Percentiles rank a stretch among this genome's conserved stretches.
phyloP scores from a whole-genome alignment of 2,329 filamentous ascomycete species.

The Trichoderma sp. region DNA sequence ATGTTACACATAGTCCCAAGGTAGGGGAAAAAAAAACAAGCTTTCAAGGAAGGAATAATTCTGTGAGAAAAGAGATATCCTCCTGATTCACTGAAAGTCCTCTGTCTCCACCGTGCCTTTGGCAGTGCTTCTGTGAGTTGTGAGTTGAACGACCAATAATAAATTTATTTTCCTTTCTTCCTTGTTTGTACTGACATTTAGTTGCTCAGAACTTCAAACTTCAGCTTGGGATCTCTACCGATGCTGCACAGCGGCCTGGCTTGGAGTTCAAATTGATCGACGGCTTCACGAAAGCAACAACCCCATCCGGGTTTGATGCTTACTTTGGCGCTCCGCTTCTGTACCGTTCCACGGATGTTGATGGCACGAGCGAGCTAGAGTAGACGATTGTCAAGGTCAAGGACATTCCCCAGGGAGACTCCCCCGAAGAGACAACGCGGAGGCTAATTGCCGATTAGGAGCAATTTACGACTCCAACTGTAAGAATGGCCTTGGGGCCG shows the following conservation, averaged over 20 bases:
- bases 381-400: constrained; percentile 51
- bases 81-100: constrained; percentile 40
- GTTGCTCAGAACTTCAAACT: constrained; percentile 51
- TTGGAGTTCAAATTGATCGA: constrained; percentile 48
- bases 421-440: constrained; percentile 55
- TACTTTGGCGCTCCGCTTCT: constrained; percentile 56
- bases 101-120: constrained; percentile 57
- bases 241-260: constrained; percentile 21
- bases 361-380: constrained; percentile 41
- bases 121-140: constrained; percentile 51
- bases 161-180: not conserved
- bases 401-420: constrained; percentile 51
- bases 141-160: not conserved
- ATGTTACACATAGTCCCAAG: not conserved
- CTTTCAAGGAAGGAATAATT: not conserved
- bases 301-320: constrained; percentile 53
- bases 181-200: not conserved
- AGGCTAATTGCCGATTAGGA: constrained; percentile 40
- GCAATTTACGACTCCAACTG: constrained; percentile 20
- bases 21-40: not conserved
- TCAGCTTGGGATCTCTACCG: constrained; percentile 42
- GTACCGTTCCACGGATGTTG: constrained; percentile 52
- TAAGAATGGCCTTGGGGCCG: constrained; percentile 22
- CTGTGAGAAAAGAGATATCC: not conserved
- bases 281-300: constrained; percentile 47